A percentile compares a stretch with the other conserved stretches of the same genome.
These are phyloP conservation scores for Phaeoacremonium minimum DNA, from an alignment of 2,329 filamentous ascomycete species.

Conservation along the genomic window DNA sequence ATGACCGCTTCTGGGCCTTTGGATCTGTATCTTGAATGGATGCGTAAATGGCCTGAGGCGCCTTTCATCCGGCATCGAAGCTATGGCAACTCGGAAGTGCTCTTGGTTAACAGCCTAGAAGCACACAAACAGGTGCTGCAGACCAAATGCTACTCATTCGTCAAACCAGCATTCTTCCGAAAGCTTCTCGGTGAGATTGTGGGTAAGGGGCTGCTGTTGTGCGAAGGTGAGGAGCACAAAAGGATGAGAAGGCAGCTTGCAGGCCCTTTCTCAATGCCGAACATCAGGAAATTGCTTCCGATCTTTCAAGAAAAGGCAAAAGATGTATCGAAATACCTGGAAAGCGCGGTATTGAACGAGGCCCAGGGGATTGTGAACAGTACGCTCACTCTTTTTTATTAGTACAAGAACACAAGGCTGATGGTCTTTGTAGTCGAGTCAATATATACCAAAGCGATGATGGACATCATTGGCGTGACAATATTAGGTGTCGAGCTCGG, in stretches of 20 bases:
- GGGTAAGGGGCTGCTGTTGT: slow-evolving; percentile 28
- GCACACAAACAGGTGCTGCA: slow-evolving; percentile 31
- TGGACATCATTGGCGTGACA: slow-evolving; percentile 27
- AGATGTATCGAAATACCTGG: slow-evolving; percentile 21
- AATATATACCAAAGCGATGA: slow-evolving; percentile 21
- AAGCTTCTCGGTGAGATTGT: slow-evolving; percentile 28
- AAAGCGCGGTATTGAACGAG: slow-evolving; percentile 15
- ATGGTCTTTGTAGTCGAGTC: slow-evolving; percentile 19
- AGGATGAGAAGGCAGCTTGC: slow-evolving; percentile 25
- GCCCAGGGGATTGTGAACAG: too few relatives aligned
- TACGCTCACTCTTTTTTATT: too few relatives aligned
- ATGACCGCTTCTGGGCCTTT: slow-evolving; percentile 19
- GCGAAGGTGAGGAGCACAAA: slow-evolving; percentile 28
- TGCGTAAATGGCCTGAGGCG: slow-evolving; percentile 22
- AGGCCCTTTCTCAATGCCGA: slow-evolving; percentile 27
- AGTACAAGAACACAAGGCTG: slow-evolving; percentile 9
- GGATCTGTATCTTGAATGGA: slow-evolving; percentile 23
- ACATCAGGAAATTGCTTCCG: slow-evolving; percentile 29
- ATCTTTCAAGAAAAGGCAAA: slow-evolving; percentile 27
- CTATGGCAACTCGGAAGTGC: slow-evolving; percentile 26
- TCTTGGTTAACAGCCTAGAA: slow-evolving; percentile 29
- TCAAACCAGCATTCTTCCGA: slow-evolving; percentile 26
- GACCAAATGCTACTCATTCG: slow-evolving; percentile 31
- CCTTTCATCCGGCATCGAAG: slow-evolving; percentile 32
- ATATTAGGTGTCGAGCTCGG: slow-evolving; percentile 26